Conservation (phyloP, 495 filamentous ascomycete species). For the Tuber microsphaerosporum region DNA sequence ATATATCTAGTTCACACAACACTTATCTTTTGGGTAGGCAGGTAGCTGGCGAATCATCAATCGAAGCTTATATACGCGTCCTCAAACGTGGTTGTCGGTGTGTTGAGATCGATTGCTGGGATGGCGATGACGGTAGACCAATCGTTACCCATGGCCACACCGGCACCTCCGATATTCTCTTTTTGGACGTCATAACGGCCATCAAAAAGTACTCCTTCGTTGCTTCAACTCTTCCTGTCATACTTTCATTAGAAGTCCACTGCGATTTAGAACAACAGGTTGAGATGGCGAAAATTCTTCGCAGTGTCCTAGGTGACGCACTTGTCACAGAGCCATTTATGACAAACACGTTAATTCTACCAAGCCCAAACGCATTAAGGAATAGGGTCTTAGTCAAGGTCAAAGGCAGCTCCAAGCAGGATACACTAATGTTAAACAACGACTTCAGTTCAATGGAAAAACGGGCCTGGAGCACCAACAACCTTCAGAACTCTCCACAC, state of each 20-base stretch:
- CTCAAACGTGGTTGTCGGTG: conserved; percentile 83
- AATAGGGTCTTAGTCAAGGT: conserved; percentile 86
- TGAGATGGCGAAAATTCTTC: conserved; percentile 86
- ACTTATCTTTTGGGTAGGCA: conserved; percentile 91
- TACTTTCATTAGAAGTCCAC: conserved; percentile 91
- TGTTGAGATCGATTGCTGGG: conserved; percentile 97
- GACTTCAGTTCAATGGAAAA: conserved; percentile 35
- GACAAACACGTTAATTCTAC: conserved; percentile 58
- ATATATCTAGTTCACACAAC: conserved; percentile 97
- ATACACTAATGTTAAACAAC: conserved; percentile 21
- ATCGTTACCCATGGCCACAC: conserved; percentile 86
- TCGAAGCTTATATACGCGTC: conserved; percentile 89
- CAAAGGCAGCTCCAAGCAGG: conserved; percentile 48
- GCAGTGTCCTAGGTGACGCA: conserved; percentile 66
- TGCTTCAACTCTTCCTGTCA: conserved; percentile 72
- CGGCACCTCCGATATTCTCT: conserved; percentile 75
- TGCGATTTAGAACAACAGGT: conserved; percentile 76
- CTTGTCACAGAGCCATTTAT: conserved; percentile 68
- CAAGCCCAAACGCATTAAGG: conserved; percentile 77
- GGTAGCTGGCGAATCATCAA: conserved; percentile 78
- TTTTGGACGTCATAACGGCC: conserved; percentile 80
- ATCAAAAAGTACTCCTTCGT: conserved; percentile 90
- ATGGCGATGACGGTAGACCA: conserved; percentile 76
- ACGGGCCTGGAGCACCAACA: conserved; percentile 20
- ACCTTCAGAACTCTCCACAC: conserved; percentile 9